Evolutionary conservation across 2,329 filamentous ascomycete species (phyloP), one percentile per base, ranked within the genome.

Genomic region (Byssothecium circinans): DNA sequence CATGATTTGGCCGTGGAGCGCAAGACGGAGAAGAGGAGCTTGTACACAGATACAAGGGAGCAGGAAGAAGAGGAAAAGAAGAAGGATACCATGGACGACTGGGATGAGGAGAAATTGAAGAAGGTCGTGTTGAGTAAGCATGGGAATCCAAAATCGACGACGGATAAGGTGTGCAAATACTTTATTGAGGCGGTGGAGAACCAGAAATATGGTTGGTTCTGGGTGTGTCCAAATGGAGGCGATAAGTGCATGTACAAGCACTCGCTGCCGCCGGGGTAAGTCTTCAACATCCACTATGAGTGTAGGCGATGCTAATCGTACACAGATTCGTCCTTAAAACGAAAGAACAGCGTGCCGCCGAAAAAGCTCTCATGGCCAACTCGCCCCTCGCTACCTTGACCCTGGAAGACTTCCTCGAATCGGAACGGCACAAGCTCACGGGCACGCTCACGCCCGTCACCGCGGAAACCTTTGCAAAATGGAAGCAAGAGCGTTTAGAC

Each of bases 161-260:
- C 94, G 38, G 94, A 99, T 70, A 99, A 97, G 76, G 94, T 99
- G 58, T 99, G 94, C 89, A 99, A 97, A 75, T 96, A 78, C 79
- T 99, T 99, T 71, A 94, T 97, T 69, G 86, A 91, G 60, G 94
- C 94, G 20, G 94, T 99, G 54, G 94, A 99, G 75, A 94, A 99
- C 68, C 89, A 91, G 64, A 99, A 97, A 75, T 99, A 99, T 65
- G 94, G 94, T 54, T 99, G 94, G 94, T 97, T 99, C 76, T 99
- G 94, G 94, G 81, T 85, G 50, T 99, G 94, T 81, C 94, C 94
- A 38, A 97, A 97, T 67, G 91, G 91, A 57, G 92, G 89, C 55
- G 88, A 99, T 69, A 89, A 96, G 74, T 99, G 94, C 87, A 97
- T 94, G 87, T 99, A 99, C 71, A 91, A 88, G 75, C 94, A 99